Evolutionary conservation across 768 basidiomycete genomes (phyloP), one percentile per base, ranked within the genome.

Genomic region (Rhodosporidiobolus odoratus): DNA sequence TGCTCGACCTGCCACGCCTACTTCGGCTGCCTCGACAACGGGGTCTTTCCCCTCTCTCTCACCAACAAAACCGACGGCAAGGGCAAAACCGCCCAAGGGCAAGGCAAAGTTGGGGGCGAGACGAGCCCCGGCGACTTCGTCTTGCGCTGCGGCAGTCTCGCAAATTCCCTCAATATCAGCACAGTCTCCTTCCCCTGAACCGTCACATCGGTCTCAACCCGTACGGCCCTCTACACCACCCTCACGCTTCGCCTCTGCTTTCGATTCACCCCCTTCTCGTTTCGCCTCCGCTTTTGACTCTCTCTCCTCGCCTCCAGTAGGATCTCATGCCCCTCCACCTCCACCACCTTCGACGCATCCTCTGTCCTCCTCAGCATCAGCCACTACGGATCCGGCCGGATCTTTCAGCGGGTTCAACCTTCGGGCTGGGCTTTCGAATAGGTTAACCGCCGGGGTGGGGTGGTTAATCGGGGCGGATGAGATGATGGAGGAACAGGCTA

Each of bases 401-500:
- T 84, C 61, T 81, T 41, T 15, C 2, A 21, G 40, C 48, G 50
- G 56, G 13, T 81, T 47, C 86, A 84, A 25, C 88, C 89, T 62
- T 86, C 89, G 50, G 86, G 87, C 27, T 79, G 84, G n/a, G 87
- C 88, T 75, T 91, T 91, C 3, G 86, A 86, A 58, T 84, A 88
- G 40, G 91, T 79, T 98, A 50, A 89, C 91, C 45, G 88, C 89
- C 76, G 95, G 95, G 13, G 91, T 98, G 62, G 94, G 94, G 37
- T 98, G 95, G 95, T 83, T 98, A 37, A 87, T 98, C 66, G 95
- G 95, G 50, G 89, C 87, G 19, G 92, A 93, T 37, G 69, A 71
- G 54, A 27, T 57, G 64, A 34, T 52, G n/a, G 64, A 65, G 56
- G 45, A 45, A 19, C 30, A 58, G 56, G 30, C 17, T 54, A 32